A percentile compares a stretch with the other conserved stretches of the same genome.
phyloP scores from a whole-genome alignment of 805 yeast genomes.

The Blastobotrys peoriensis region DNA sequence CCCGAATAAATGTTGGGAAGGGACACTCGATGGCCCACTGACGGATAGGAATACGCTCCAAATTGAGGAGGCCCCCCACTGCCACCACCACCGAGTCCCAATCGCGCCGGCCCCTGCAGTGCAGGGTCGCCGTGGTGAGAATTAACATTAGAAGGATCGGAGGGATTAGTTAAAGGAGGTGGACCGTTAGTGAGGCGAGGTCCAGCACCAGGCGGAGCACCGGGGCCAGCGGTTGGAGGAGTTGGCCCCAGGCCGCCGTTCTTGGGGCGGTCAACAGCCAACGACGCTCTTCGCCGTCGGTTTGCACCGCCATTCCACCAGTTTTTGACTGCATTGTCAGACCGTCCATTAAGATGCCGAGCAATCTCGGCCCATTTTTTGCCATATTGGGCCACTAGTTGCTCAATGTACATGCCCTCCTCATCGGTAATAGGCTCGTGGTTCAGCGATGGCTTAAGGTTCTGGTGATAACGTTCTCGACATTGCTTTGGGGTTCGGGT shows the following conservation, averaged over 20 bases:
- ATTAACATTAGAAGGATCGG: neutral
- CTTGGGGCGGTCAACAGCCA: slow-evolving; percentile 12
- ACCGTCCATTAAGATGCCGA: slow-evolving; percentile 75
- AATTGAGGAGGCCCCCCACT: neutral
- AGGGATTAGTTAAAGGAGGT: neutral
- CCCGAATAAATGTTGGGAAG: slow-evolving; percentile 21
- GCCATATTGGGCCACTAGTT: slow-evolving; percentile 70
- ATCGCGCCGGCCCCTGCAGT: neutral
- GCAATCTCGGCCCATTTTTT: slow-evolving; percentile 94
- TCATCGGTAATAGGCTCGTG: slow-evolving; percentile 77
- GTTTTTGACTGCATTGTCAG: slow-evolving; percentile 88
- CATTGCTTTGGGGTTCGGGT: slow-evolving; percentile 88
- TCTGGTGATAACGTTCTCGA: slow-evolving; percentile 86
- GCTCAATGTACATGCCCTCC: slow-evolving; percentile 77
- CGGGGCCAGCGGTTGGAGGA: slow-evolving; percentile 2
- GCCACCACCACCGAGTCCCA: too few species aligned
- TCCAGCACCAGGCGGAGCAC: neutral
- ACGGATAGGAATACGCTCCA: slow-evolving; percentile 9
- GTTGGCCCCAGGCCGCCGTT: neutral
- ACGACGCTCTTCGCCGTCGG: slow-evolving; percentile 48
- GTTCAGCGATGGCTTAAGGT: slow-evolving; percentile 77
- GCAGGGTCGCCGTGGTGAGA: neutral
- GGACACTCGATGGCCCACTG: slow-evolving; percentile 21
- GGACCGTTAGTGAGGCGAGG: neutral
- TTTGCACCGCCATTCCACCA: slow-evolving; percentile 98